phyloP scores from a whole-genome alignment of 345 rosid genomes.

The Lepidium aucheri region DNA sequence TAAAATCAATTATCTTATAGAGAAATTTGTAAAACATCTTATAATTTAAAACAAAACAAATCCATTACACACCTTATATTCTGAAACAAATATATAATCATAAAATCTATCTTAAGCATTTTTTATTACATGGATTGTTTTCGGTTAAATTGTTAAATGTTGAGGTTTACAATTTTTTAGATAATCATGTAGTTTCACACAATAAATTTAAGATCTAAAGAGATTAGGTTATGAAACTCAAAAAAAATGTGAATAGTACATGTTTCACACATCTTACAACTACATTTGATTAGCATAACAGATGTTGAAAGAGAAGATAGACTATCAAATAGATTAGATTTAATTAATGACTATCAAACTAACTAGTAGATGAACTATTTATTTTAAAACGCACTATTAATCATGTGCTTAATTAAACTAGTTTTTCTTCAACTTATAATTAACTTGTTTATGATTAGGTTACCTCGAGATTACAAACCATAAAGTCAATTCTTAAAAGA shows the following conservation, averaged over 20 bases:
- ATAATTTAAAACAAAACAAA: too few relatives aligned
- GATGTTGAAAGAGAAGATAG: neutral
- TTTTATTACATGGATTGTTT: too few relatives aligned
- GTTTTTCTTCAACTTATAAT: neutral
- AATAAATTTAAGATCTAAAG: too few relatives aligned
- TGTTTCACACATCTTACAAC: neutral
- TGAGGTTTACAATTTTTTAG: too few relatives aligned
- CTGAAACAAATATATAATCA: too few relatives aligned
- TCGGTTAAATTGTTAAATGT: neutral
- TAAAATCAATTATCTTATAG: too few relatives aligned
- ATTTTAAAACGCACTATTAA: neutral
- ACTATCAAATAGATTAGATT: neutral
- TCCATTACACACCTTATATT: too few relatives aligned
- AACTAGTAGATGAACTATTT: neutral
- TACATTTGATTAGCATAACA: neutral
- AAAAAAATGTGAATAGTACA: neutral
- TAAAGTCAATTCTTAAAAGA: constrained; percentile 14
- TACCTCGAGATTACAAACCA: constrained; percentile 26
- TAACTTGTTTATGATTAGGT: constrained; percentile 7
- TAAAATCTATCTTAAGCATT: too few relatives aligned
- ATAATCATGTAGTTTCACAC: too few relatives aligned
- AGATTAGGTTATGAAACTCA: too few relatives aligned
- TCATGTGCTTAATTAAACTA: constrained; percentile 10
- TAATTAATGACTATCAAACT: neutral
- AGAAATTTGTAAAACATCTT: too few relatives aligned